A percentile compares a stretch with the other conserved stretches of the same genome.
Conservation (phyloP, 495 filamentous ascomycete genomes). For the Aspergillus sclerotioniger region DNA sequence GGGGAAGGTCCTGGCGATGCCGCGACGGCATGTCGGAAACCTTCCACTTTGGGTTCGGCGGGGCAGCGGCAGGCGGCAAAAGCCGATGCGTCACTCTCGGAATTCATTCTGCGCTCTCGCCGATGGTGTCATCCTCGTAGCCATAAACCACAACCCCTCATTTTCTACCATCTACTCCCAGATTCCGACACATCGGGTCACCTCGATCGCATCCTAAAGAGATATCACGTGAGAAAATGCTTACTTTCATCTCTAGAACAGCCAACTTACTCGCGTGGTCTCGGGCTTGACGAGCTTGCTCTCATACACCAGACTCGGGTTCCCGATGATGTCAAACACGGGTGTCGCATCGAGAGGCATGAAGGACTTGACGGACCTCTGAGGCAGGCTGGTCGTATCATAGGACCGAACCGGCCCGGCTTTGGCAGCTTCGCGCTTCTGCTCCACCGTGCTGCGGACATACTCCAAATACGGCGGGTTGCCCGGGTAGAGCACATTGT, state of each 20-base stretch:
- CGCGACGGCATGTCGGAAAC: too few species aligned
- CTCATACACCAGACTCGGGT: constrained; percentile 68
- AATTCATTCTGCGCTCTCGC: constrained; percentile 1
- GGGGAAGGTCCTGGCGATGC: constrained; percentile 49
- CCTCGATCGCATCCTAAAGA: constrained; percentile 67
- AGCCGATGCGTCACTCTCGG: constrained; percentile 2
- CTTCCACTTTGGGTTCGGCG: constrained; percentile 26
- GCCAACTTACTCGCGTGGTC: constrained; percentile 28
- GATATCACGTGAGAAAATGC: constrained; percentile 13
- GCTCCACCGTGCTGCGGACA: constrained; percentile 34
- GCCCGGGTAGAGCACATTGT: constrained; percentile 73
- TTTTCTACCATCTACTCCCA: constrained; percentile 20
- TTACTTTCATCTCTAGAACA: neutral
- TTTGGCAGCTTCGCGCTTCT: constrained; percentile 36
- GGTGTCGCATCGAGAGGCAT: constrained; percentile 41
- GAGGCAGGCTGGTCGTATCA: constrained; percentile 29
- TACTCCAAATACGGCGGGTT: constrained; percentile 68
- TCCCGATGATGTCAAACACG: constrained; percentile 51
- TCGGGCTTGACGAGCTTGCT: constrained; percentile 64
- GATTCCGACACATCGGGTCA: constrained; percentile 61
- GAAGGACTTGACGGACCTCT: constrained; percentile 28
- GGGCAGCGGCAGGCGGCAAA: constrained; percentile 17
- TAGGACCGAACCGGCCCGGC: constrained; percentile 28
- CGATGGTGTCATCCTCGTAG: constrained; percentile 2
- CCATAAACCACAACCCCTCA: neutral